phyloP scores from a whole-genome alignment of 139 green algal genomes.

The Chlorella sp. region DNA sequence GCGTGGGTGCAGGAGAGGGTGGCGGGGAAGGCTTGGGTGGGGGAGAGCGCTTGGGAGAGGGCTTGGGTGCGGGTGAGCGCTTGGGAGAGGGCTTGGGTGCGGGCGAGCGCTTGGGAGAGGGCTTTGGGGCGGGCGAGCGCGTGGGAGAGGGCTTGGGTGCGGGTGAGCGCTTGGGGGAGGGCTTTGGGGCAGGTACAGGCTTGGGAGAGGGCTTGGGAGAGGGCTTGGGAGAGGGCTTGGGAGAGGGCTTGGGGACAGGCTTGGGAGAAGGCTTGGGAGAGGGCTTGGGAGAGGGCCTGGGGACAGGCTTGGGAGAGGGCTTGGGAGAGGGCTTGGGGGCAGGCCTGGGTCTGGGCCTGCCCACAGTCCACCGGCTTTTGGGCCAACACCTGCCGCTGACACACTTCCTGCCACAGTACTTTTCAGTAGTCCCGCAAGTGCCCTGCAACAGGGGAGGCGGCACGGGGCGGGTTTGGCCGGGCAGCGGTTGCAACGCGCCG shows the following conservation, averaged over 20 bases:
- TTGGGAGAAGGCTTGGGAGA: neutral
- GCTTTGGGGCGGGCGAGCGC: neutral
- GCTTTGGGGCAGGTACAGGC: neutral
- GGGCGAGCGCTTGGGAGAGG: neutral
- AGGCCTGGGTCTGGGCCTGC: neutral
- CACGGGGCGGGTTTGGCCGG: no score
- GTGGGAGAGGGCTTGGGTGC: neutral
- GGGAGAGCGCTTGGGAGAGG: neutral
- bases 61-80: neutral
- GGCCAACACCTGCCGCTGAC: neutral
- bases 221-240: neutral
- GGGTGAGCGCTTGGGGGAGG: neutral
- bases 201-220: neutral
- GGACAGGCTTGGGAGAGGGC: neutral
- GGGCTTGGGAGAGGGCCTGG: neutral
- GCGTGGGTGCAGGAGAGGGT: neutral
- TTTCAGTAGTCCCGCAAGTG: constrained; percentile 1
- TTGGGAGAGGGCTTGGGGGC: neutral
- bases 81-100: neutral
- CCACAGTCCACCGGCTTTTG: neutral
- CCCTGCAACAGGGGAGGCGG: neutral
- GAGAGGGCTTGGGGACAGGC: neutral
- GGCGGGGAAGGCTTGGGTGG: neutral
- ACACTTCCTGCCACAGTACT: constrained; percentile 1
- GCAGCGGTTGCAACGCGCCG: no score